phyloP scores from a whole-genome alignment of 331 rosid species.

The Malus hybrid region DNA sequence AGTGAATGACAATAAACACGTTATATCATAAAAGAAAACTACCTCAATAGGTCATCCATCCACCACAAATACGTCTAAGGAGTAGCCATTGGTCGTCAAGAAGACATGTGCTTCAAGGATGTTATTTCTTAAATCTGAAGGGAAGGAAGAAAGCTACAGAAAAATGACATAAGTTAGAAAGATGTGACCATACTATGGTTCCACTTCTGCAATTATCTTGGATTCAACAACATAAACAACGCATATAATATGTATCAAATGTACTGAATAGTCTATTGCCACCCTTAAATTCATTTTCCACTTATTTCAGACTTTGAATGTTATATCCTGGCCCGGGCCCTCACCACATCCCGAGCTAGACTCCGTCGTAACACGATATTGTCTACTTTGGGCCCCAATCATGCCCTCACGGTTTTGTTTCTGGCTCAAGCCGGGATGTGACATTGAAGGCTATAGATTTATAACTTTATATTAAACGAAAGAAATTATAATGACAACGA shows the following conservation, averaged over 20 bases:
- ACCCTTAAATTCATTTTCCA: not conserved
- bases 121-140: slow-evolving; percentile 91
- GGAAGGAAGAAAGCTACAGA: slow-evolving; percentile 82
- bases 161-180: slow-evolving; percentile 37
- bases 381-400: too few species aligned
- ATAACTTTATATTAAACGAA: not conserved
- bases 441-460: not conserved
- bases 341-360: too few species aligned
- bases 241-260: not conserved
- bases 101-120: slow-evolving; percentile 96
- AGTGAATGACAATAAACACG: slow-evolving; percentile 13
- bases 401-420: too few species aligned
- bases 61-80: slow-evolving; percentile 96
- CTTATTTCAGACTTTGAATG: not conserved
- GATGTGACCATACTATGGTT: slow-evolving; percentile 4
- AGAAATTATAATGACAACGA: not conserved
- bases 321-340: too few species aligned
- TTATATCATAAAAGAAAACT: slow-evolving; percentile 8
- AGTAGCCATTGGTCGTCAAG: slow-evolving; percentile 87
- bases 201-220: slow-evolving; percentile 1
- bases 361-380: too few species aligned
- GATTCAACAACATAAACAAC: not conserved
- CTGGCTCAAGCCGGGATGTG: too few species aligned
- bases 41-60: slow-evolving; percentile 97
- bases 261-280: not conserved